Evolutionary conservation across 2,329 filamentous ascomycete genomes (phyloP).

Genomic region (Scolecobasidium constrictum): DNA sequence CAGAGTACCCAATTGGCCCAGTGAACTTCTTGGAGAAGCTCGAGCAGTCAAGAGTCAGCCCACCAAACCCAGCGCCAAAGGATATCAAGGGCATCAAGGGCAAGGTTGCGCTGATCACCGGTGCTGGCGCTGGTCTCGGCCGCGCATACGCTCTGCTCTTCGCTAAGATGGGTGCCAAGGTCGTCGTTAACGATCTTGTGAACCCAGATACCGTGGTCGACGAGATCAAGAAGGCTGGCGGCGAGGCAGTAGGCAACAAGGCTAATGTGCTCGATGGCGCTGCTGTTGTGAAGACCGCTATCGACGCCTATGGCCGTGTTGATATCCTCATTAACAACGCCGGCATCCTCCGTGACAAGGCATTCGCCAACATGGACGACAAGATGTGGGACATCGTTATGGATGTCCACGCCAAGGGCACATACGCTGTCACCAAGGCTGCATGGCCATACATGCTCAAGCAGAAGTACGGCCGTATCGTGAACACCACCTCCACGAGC

Average conservation of each 20-base stretch:
- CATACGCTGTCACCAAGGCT: slow-evolving; percentile 88
- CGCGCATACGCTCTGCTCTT: slow-evolving; percentile 84
- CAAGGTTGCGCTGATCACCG: slow-evolving; percentile 78
- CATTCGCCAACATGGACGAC: slow-evolving; percentile 89
- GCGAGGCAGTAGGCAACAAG: slow-evolving; percentile 79
- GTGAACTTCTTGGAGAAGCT: slow-evolving; percentile 82
- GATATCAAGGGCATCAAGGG: slow-evolving; percentile 67
- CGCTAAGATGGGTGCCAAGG: slow-evolving; percentile 64
- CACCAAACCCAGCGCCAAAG: slow-evolving; percentile 59
- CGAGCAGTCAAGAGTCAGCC: slow-evolving; percentile 71
- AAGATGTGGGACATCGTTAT: slow-evolving; percentile 77
- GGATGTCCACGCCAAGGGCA: slow-evolving; percentile 78
- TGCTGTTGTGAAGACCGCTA: slow-evolving; percentile 71
- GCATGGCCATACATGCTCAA: slow-evolving; percentile 91
- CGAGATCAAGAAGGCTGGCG: slow-evolving; percentile 76
- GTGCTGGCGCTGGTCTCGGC: slow-evolving; percentile 72
- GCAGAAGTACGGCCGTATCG: slow-evolving; percentile 86
- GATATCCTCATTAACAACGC: slow-evolving; percentile 92
- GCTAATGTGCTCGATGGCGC: slow-evolving; percentile 83
- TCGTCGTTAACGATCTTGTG: slow-evolving; percentile 78
- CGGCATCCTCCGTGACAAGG: slow-evolving; percentile 87
- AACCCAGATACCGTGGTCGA: slow-evolving; percentile 69
- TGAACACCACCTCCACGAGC: slow-evolving; percentile 87
- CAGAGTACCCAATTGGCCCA: slow-evolving; percentile 72
- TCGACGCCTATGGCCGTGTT: slow-evolving; percentile 77